These are phyloP conservation scores for Morella rubra DNA, from an alignment of 306 rosid species.

Conservation along the genomic window DNA sequence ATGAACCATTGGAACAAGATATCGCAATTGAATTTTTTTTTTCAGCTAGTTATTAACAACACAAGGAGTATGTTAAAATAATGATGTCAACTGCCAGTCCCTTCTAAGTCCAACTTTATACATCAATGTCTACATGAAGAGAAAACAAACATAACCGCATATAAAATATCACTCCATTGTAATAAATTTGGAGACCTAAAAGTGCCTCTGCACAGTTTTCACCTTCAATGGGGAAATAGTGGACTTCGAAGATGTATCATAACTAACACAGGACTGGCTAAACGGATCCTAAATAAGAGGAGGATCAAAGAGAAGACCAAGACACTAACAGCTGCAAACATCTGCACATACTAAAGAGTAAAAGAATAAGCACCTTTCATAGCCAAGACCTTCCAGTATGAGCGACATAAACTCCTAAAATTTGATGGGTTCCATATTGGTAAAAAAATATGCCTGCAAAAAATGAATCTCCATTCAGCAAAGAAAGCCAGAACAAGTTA, in stretches of 20 bases:
- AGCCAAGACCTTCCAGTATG: conserved; percentile 86
- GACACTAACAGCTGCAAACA: conserved; percentile 16
- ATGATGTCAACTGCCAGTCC: not conserved
- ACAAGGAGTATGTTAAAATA: no score
- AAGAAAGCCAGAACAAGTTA: not conserved
- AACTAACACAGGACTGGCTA: not conserved
- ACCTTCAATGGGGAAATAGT: not conserved
- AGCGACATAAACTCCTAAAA: conserved; percentile 92
- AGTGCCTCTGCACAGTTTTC: not conserved
- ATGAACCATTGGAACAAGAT: no score
- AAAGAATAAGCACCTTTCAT: conserved; percentile 57
- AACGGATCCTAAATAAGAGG: not conserved
- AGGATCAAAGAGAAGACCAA: not conserved
- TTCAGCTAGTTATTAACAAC: no score
- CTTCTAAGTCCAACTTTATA: no score
- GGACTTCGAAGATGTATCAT: not conserved
- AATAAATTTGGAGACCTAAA: no score
- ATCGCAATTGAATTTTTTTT: no score
- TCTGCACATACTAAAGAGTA: not conserved
- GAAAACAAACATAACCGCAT: not conserved
- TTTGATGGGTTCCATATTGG: conserved; percentile 84
- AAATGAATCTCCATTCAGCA: conserved; percentile 23
- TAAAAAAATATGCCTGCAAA: conserved; percentile 91
- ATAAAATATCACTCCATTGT: no score
- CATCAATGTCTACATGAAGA: not conserved